phyloP scores from a whole-genome alignment of 768 basidiomycete species.

The Strobilomyces echinocephalus region DNA sequence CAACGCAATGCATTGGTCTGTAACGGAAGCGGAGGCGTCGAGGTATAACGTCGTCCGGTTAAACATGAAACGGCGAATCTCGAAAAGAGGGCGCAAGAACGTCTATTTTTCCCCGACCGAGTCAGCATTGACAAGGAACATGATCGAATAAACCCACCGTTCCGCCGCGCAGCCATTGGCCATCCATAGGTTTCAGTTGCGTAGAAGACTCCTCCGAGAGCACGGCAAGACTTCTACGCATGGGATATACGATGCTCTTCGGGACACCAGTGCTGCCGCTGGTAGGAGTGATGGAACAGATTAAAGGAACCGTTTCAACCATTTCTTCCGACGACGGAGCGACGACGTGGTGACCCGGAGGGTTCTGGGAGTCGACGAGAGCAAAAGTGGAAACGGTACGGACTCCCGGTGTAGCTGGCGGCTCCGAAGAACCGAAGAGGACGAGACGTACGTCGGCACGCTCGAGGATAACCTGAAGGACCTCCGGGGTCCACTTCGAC shows the following conservation, averaged over 20 bases:
- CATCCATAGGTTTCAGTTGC: constrained; percentile 10
- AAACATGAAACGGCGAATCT: constrained; percentile 19
- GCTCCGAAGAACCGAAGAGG: constrained; percentile 16
- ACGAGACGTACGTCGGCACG: constrained; percentile 21
- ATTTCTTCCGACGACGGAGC: constrained; percentile 14
- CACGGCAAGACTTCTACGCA: constrained; percentile 12
- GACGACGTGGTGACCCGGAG: constrained; percentile 7
- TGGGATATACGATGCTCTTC: constrained; percentile 16
- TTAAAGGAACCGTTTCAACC: constrained; percentile 10
- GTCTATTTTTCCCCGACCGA: constrained; percentile 1
- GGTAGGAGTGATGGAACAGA: constrained; percentile 17
- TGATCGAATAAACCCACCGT: background rate
- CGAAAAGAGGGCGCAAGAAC: constrained; percentile 14
- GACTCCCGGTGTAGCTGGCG: constrained; percentile 8
- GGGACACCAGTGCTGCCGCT: constrained; percentile 24
- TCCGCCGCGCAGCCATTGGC: constrained; percentile 16
- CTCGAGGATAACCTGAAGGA: constrained; percentile 18
- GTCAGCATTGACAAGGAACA: background rate
- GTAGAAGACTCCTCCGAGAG: constrained; percentile 12
- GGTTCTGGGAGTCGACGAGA: constrained; percentile 10
- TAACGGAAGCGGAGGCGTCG: constrained; percentile 8
- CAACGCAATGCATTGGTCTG: constrained; percentile 7
- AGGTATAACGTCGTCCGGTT: constrained; percentile 12
- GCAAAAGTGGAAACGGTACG: constrained; percentile 18
- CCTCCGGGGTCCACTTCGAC: constrained; percentile 22